Evolutionary conservation across 495 filamentous ascomycete genomes (phyloP).

Genomic region (Chaetomium tenue): DNA sequence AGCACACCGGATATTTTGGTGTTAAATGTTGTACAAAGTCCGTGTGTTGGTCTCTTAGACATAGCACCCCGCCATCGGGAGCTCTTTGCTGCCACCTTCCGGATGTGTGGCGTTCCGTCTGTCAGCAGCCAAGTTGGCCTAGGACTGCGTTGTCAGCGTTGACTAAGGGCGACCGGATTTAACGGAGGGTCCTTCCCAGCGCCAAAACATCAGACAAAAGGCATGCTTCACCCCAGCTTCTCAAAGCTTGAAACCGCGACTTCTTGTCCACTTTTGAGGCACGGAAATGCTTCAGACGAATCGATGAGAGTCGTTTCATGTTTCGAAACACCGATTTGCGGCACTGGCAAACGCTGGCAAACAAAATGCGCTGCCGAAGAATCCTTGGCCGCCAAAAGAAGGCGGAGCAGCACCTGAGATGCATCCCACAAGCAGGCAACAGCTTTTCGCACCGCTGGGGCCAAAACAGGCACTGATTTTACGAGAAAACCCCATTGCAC

Average conservation of each 20-base stretch:
- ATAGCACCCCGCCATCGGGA: background rate
- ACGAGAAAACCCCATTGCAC: background rate
- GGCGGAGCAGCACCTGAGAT: conserved; percentile 16
- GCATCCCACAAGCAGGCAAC: conserved; percentile 24
- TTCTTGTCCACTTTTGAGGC: conserved; percentile 3
- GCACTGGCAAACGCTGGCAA: conserved; percentile 9
- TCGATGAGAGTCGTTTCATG: background rate
- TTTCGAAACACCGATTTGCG: conserved; percentile 14
- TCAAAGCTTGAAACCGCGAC: background rate
- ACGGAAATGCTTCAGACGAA: background rate
- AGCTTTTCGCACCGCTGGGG: conserved; percentile 3
- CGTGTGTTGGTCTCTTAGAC: background rate
- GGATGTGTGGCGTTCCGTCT: background rate
- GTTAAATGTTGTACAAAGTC: background rate
- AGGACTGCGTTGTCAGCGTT: conserved; percentile 28
- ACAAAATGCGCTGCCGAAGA: background rate
- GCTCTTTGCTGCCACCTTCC: conserved; percentile 6
- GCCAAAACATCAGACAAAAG: conserved; percentile 12
- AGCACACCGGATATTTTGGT: background rate
- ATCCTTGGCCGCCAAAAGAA: conserved; percentile 1
- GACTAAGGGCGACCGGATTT: conserved; percentile 18
- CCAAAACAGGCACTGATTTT: conserved; percentile 9
- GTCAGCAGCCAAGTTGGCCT: conserved; percentile 3
- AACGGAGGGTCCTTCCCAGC: background rate
- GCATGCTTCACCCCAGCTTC: conserved; percentile 7